Conservation (phyloP, 306 rosid genomes). For the Quillaja saponaria region DNA sequence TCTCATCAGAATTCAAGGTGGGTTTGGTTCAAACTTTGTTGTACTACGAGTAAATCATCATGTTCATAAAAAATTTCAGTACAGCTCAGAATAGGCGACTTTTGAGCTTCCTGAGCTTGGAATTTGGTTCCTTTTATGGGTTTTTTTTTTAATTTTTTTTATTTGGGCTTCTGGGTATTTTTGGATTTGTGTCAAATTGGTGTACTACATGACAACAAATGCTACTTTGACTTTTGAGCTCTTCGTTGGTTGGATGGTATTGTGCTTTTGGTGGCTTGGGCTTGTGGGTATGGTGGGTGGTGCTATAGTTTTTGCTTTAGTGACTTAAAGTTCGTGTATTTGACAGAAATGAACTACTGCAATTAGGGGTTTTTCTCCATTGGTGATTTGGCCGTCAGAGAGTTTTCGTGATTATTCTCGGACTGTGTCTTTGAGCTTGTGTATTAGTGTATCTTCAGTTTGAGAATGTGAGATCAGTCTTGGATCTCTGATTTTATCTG, state of each 20-base stretch:
- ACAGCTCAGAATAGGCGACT: constrained; percentile 15
- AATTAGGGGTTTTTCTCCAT: constrained; percentile 27
- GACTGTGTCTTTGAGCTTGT: not conserved
- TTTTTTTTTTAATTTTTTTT: not conserved
- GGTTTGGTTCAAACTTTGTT: constrained; percentile 36
- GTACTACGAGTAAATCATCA: not conserved
- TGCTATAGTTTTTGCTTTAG: constrained; percentile 25
- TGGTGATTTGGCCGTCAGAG: not conserved
- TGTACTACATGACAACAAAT: constrained; percentile 34
- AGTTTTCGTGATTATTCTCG: not conserved
- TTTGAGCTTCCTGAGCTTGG: constrained; percentile 27
- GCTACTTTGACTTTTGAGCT: constrained; percentile 42
- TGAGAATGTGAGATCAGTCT: not conserved
- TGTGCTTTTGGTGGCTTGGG: constrained; percentile 26
- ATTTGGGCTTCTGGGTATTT: constrained; percentile 28
- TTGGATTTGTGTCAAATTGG: constrained; percentile 39
- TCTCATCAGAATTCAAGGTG: constrained; percentile 40
- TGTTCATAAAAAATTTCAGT: constrained; percentile 16
- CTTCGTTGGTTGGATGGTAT: constrained; percentile 27
- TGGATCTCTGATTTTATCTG: constrained; percentile 1
- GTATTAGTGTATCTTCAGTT: not conserved
- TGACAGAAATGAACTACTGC: constrained; percentile 8
- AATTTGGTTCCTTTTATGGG: constrained; percentile 13
- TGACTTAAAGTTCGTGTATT: constrained; percentile 13
- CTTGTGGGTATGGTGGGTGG: constrained; percentile 31